These are phyloP conservation scores for Chalaropsis ovoidea DNA, from an alignment of 2,329 filamentous ascomycete species.

Conservation along the genomic window DNA sequence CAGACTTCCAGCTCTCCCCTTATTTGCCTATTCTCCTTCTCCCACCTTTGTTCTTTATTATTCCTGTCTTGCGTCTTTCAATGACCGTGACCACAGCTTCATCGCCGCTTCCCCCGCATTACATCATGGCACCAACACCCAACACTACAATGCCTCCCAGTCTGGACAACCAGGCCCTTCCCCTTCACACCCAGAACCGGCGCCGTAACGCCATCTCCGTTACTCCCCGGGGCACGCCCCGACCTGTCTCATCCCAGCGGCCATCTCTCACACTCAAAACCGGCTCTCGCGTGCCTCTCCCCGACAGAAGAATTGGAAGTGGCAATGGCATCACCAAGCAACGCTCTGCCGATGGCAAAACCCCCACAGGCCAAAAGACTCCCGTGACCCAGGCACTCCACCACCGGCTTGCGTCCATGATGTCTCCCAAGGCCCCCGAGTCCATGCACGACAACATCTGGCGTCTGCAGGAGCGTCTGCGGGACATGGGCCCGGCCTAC, in stretches of 20 bases:
- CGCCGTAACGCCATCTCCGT: not conserved
- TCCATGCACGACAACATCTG: constrained; percentile 23
- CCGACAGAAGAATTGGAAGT: not conserved
- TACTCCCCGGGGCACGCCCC: not conserved
- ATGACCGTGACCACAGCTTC: not conserved
- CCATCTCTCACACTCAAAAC: constrained; percentile 22
- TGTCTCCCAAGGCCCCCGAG: constrained; percentile 2
- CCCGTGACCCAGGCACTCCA: not conserved
- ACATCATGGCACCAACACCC: not conserved
- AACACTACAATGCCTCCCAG: constrained; percentile 13
- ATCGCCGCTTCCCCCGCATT: not conserved
- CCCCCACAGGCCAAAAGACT: not conserved
- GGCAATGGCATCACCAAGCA: constrained; percentile 15
- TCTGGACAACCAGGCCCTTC: not conserved
- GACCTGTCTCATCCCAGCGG: constrained; percentile 1
- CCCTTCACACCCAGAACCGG: not conserved
- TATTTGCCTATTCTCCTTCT: not conserved
- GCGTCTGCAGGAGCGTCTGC: constrained; percentile 22
- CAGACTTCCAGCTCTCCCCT: not conserved
- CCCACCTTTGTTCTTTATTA: not conserved
- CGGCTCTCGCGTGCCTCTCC: constrained; percentile 8
- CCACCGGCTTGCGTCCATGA: not conserved
- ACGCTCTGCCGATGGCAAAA: not conserved
- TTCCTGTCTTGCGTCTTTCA: not conserved
- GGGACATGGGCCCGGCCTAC: constrained; percentile 24